A percentile compares a stretch with the other conserved stretches of the same genome.
Evolutionary conservation across 148 eudicot genomes (phyloP).

Genomic region (Nepenthes mirabilis): DNA sequence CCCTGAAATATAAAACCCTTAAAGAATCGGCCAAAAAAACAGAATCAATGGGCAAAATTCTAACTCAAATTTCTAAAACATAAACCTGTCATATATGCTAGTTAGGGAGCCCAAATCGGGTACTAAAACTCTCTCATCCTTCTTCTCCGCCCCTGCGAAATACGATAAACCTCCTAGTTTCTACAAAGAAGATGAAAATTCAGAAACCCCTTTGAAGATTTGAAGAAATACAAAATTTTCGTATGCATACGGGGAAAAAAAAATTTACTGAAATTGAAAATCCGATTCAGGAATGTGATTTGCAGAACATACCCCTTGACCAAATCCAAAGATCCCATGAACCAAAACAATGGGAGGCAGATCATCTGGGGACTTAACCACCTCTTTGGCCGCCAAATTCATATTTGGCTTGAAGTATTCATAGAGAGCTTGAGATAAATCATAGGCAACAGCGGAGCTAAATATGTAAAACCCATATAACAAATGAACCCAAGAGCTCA

Average conservation of each 20-base stretch:
- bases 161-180: constrained; percentile 76
- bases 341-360: constrained; percentile 88
- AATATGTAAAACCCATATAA: constrained; percentile 76
- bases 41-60: constrained; percentile 3
- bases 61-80: constrained; percentile 1
- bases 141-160: constrained; percentile 95
- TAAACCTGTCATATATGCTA: constrained; percentile 80
- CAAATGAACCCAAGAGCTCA: constrained; percentile 77
- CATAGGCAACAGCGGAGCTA: constrained; percentile 69
- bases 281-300: too few relatives aligned
- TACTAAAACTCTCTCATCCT: constrained; percentile 87
- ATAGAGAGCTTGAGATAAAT: constrained; percentile 51
- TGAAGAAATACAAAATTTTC: background rate
- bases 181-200: constrained; percentile 19
- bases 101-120: constrained; percentile 93
- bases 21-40: background rate
- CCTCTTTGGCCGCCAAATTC: constrained; percentile 23
- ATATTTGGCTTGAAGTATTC: constrained; percentile 33
- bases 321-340: constrained; percentile 93
- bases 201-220: constrained; percentile 4
- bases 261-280: background rate
- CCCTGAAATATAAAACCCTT: constrained; percentile 32
- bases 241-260: background rate
- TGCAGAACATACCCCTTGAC: constrained; percentile 64
- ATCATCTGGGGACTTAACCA: constrained; percentile 24